Evolutionary conservation across 2,329 filamentous ascomycete genomes (phyloP), one percentile per base, ranked within the genome.

Genomic region (Trichoderma sp.): DNA sequence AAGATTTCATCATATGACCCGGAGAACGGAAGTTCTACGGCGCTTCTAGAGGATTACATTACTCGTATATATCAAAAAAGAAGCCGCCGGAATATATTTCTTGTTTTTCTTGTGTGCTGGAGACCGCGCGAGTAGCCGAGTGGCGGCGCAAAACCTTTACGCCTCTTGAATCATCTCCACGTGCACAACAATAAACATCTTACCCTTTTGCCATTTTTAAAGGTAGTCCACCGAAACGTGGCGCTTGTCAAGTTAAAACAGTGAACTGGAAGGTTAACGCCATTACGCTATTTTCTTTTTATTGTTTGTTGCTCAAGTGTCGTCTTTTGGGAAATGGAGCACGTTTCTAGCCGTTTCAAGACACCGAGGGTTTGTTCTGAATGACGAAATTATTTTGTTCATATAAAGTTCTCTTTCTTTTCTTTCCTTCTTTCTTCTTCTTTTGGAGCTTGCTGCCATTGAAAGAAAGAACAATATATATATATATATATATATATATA

Each of bases 131-230:
- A 66, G 53, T 35, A 59, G 40, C 64, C 64, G 60, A 53, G 27
- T 35, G 14, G 11, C 33, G 33, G 49, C 61, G 61, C 61, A 14
- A 61, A 64, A 64, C 61, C 19, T 31, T 64, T 16, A 31, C 61
- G 61, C 61, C 61, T 64, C 61, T 56, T 7, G 10, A 64, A 53
- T 64, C 61, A 64, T 64, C 5, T 64, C 33, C 61, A 64, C 61
- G 61, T 56, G 61, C 31, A 4, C 3, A 52, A 59, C 37, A 67
- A 52, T 49, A 58, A 29, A 29, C 56, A 13, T 37, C 19, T 24
- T 27, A 8, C 31, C 11, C 27, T 29, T 43, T 60, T 13, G 19
- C 16, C 7, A 24, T 60, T 14, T n/a, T 27, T 21, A 27, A 27
- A 19, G 16, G 24, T 31, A 43, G 21, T 6, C 61, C 33, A 64